Percentiles rank a stretch among this genome's conserved stretches.
Evolutionary conservation across 2,329 filamentous ascomycete species (phyloP).

Genomic region (Alternaria metachromatica): DNA sequence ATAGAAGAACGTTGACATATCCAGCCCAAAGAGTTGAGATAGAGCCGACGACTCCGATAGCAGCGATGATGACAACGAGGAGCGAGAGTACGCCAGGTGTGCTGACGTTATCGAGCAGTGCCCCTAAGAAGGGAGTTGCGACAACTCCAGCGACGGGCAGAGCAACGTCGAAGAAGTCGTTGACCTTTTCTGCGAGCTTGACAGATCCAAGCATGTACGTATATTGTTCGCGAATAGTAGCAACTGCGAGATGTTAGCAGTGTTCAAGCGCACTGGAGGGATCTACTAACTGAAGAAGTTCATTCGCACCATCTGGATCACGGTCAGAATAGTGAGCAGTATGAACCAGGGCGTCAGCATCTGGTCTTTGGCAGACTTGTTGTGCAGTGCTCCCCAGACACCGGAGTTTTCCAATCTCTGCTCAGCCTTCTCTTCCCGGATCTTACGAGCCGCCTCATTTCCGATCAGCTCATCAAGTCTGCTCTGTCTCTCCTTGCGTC

Average conservation of each 20-base stretch:
- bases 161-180: slow-evolving; percentile 83
- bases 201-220: slow-evolving; percentile 71
- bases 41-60: slow-evolving; percentile 76
- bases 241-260: not conserved
- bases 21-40: slow-evolving; percentile 73
- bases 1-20: slow-evolving; percentile 77
- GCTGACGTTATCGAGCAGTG: slow-evolving; percentile 75
- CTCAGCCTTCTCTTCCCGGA: slow-evolving; percentile 67
- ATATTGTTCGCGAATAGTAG: slow-evolving; percentile 77
- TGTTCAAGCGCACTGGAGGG: not conserved
- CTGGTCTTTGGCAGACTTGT: slow-evolving; percentile 72
- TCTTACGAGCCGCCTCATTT: slow-evolving; percentile 65
- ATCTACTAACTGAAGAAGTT: slow-evolving; percentile 72
- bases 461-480: slow-evolving; percentile 78
- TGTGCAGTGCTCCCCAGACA: slow-evolving; percentile 86
- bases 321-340: slow-evolving; percentile 80
- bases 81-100: slow-evolving; percentile 73
- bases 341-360: slow-evolving; percentile 83
- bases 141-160: slow-evolving; percentile 80
- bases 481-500: slow-evolving; percentile 65
- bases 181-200: slow-evolving; percentile 69
- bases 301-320: slow-evolving; percentile 66
- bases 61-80: slow-evolving; percentile 72
- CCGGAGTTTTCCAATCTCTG: slow-evolving; percentile 71
- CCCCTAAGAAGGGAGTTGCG: slow-evolving; percentile 82